phyloP scores from a whole-genome alignment of 352 stramenopile genomes.

The Globisporangium radiosum region DNA sequence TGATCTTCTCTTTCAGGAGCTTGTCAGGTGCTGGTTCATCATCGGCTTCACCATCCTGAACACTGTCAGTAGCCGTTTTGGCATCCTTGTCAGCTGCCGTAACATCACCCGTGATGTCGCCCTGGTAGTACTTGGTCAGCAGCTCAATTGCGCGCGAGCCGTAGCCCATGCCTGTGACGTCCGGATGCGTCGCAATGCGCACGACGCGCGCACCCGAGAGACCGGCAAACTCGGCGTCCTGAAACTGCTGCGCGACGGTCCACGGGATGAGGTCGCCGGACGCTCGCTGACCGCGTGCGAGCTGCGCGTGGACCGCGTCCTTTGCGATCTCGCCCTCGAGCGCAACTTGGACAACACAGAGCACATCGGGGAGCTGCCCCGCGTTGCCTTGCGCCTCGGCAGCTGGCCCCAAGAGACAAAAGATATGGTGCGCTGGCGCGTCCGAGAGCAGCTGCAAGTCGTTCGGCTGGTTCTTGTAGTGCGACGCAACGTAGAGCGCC shows the following conservation, averaged over 20 bases:
- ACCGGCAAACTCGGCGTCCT: slow-evolving; percentile 96
- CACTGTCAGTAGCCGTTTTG: slow-evolving; percentile 24
- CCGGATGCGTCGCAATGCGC: slow-evolving; percentile 96
- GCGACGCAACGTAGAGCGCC: slow-evolving; percentile 96
- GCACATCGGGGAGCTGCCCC: slow-evolving; percentile 94
- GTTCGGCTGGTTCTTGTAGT: slow-evolving; percentile 99
- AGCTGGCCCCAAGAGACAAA: slow-evolving; percentile 94
- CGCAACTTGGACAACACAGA: slow-evolving; percentile 97
- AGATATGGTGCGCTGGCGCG: slow-evolving; percentile 96
- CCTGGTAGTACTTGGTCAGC: slow-evolving; percentile 97
- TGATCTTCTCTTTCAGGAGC: slow-evolving; percentile 86
- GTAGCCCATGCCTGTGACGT: slow-evolving; percentile 97
- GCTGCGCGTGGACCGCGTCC: slow-evolving; percentile 92
- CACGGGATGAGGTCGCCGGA: slow-evolving; percentile 99
- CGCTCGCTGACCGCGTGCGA: slow-evolving; percentile 94
- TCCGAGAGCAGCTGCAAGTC: slow-evolving; percentile 99
- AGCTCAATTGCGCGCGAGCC: slow-evolving; percentile 94
- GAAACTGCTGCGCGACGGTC: slow-evolving; percentile 99
- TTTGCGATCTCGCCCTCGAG: slow-evolving; percentile 97
- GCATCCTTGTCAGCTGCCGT: slow-evolving; percentile 30
- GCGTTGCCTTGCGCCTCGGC: slow-evolving; percentile 88
- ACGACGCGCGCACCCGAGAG: slow-evolving; percentile 97
- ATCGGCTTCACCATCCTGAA: slow-evolving; percentile 21
- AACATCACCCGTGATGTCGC: slow-evolving; percentile 84
- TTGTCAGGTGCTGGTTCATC: slow-evolving; percentile 44